phyloP scores from a whole-genome alignment of 345 rosid species.

The Mallotus nudiflorus region DNA sequence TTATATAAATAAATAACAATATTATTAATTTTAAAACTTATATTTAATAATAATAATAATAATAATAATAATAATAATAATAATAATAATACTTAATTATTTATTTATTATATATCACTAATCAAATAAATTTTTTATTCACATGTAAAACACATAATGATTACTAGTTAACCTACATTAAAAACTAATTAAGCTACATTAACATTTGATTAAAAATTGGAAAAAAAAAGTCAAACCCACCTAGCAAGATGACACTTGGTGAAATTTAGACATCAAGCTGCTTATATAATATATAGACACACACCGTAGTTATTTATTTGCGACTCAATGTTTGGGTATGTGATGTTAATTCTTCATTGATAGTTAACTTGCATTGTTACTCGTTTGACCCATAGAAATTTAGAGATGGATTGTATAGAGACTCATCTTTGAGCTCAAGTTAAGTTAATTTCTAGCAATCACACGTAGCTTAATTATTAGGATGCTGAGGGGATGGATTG shows the following conservation, averaged over 20 bases:
- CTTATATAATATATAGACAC: neutral
- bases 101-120: too few species aligned
- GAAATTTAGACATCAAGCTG: neutral
- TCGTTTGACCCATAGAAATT: neutral
- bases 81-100: too few species aligned
- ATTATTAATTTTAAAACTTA: too few species aligned
- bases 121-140: too few species aligned
- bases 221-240: neutral
- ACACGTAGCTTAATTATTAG: neutral
- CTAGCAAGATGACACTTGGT: neutral
- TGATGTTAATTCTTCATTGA: conserved; percentile 12
- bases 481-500: neutral
- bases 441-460: neutral
- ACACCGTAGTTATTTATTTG: too few species aligned
- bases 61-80: too few species aligned
- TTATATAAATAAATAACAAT: too few species aligned
- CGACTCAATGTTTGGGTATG: neutral
- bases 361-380: conserved; percentile 19
- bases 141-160: too few species aligned
- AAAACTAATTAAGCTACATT: neutral
- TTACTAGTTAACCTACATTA: too few species aligned
- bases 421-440: conserved; percentile 19
- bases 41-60: too few species aligned
- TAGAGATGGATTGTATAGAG: conserved; percentile 10
- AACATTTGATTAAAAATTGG: neutral